These are phyloP conservation scores for Plasmodium cynomolgi DNA, from an alignment of 169 alveolate genomes.

Conservation along the genomic window DNA sequence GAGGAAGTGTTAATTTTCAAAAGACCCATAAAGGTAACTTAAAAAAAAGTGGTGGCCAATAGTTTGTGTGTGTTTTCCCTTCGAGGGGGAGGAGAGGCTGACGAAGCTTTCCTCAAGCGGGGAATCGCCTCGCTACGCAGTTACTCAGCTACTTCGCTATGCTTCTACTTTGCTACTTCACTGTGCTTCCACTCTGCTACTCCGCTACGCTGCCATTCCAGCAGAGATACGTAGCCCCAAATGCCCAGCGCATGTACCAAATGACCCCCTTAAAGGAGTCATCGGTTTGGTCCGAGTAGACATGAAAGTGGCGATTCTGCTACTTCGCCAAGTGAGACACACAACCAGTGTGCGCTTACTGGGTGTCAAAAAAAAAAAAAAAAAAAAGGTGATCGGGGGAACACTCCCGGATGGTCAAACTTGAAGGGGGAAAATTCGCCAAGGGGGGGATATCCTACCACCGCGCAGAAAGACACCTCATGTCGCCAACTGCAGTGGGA, in stretches of 20 bases:
- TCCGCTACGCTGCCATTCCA: no score
- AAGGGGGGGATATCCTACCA: not conserved
- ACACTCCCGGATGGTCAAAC: not conserved
- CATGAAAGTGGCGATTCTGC: no score
- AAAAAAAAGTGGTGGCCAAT: not conserved
- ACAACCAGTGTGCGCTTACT: not conserved
- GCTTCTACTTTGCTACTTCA: no score
- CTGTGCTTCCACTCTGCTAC: no score
- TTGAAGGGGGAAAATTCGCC: not conserved
- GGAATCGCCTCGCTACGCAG: no score
- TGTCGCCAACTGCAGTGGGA: not conserved
- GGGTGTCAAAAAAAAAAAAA: not conserved
- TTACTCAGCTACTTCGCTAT: no score
- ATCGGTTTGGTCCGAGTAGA: no score
- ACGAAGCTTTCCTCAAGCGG: not conserved
- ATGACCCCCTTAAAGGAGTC: no score
- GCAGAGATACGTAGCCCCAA: no score
- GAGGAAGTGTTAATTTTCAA: not conserved
- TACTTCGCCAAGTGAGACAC: not conserved
- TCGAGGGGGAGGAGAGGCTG: not conserved
- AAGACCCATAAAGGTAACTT: constrained; percentile 8
- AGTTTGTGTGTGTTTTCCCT: not conserved
- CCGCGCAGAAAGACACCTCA: not conserved
- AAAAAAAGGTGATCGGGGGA: no score
- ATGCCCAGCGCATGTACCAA: no score